Evolutionary conservation across 352 stramenopile genomes (phyloP).

Genomic region (Phytopythium cucurbitacearum): DNA sequence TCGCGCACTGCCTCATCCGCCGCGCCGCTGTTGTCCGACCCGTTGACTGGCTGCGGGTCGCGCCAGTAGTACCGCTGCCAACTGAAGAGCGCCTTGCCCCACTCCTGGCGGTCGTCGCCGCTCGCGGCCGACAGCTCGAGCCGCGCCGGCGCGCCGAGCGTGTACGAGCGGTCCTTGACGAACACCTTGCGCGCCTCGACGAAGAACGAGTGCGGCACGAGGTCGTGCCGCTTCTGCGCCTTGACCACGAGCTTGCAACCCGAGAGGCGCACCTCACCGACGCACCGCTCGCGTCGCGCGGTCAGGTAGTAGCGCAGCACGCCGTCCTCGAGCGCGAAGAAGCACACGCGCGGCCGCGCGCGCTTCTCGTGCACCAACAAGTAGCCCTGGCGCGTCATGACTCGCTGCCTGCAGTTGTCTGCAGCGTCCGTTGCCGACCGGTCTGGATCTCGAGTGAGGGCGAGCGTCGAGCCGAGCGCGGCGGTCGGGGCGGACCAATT

Average conservation of each 20-base stretch:
- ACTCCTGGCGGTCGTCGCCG: constrained; percentile 73
- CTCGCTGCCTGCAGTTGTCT: too few relatives aligned
- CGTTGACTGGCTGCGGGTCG: constrained; percentile 29
- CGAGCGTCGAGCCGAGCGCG: too few relatives aligned
- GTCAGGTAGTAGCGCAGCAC: constrained; percentile 68
- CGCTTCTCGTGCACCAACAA: constrained; percentile 75
- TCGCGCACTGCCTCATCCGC: constrained; percentile 17
- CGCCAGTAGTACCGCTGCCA: constrained; percentile 88
- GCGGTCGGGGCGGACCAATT: too few relatives aligned
- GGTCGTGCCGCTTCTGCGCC: constrained; percentile 63
- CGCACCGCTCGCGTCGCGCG: constrained; percentile 27
- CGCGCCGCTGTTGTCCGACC: constrained; percentile 3
- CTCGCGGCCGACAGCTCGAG: constrained; percentile 62
- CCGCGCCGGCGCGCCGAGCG: constrained; percentile 49
- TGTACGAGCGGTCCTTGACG: constrained; percentile 84
- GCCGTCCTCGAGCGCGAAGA: constrained; percentile 78
- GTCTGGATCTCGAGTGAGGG: too few relatives aligned
- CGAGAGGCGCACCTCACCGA: constrained; percentile 71
- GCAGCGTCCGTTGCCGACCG: too few relatives aligned
- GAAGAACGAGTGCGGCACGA: constrained; percentile 74
- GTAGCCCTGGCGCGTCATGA: constrained; percentile 75
- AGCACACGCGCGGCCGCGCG: constrained; percentile 41
- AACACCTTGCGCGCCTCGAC: constrained; percentile 82
- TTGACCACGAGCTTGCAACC: constrained; percentile 83
- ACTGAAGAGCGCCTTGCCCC: constrained; percentile 82